Base-by-base conservation (phyloP, 805 yeast species). In the Myxozyma mucilagina region DNA sequence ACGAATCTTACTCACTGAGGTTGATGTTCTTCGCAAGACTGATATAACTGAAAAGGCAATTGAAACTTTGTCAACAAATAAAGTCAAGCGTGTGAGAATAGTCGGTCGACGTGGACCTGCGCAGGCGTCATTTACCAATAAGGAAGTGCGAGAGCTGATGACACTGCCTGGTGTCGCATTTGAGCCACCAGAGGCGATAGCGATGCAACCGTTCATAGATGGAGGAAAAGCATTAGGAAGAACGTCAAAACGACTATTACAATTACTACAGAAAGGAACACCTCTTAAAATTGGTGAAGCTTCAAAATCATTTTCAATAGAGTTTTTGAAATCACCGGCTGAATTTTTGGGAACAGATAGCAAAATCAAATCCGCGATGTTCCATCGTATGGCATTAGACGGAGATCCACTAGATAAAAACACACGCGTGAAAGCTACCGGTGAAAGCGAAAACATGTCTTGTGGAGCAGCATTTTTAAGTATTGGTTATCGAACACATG, bases 21-120 rank as follows among this genome's bases (percentile, higher is more conserved):
- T 78, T 0, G 76, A 76, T 1, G 80, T 83, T 56, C 85, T 96
- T 84, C 60, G 76, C 1, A 67, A 74, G 0, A 93, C 97, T 0
- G 99, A 94, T 74, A 87, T 94, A 18, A 77, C 89, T 0, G 71
- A 76, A 2, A 72, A 75, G 38, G 96, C 97, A 0, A 73, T 86
- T 9, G 76, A 78, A 2, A 72, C 73, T n/a, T 75, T 94, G 53
- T 69, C 74, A 41, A 69, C 71, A 6, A 83, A 88, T 52, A 77
- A 73, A 0, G 85, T 94, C n/a, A 75, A 82, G 61, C 78, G 79
- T 5, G 89, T 94, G 14, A 81, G 82, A 50, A 82, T 94, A 20
- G 86, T 89, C 50, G 99, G 92, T 1, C 82, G 99, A 68, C 80
- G 97, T 70, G 97, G 97, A 2, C 77, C 90, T 24, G 72, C 86